These are phyloP conservation scores for Stephania japonica DNA, from an alignment of 164 flowering plant species.

Conservation along the genomic window DNA sequence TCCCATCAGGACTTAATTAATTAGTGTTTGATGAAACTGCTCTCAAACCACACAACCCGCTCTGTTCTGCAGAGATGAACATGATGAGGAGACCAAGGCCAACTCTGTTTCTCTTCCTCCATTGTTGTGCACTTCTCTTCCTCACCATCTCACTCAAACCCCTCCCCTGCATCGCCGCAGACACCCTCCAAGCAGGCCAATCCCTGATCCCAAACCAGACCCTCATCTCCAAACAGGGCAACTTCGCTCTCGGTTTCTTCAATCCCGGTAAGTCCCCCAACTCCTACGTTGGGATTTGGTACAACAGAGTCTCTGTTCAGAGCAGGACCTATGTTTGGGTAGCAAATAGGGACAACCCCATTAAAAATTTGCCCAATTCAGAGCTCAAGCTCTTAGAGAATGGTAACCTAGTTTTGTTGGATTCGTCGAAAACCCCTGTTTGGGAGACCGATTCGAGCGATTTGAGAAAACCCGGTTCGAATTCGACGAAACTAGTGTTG, in stretches of 20 bases:
- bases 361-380: conserved; percentile 9
- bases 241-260: conserved; percentile 24
- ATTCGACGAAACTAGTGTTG: conserved; percentile 20
- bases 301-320: conserved; percentile 8
- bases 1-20: no score
- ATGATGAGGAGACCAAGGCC: no score
- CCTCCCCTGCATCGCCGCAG: conserved; percentile 3
- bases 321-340: conserved; percentile 21
- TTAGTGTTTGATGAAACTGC: no score
- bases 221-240: conserved; percentile 10
- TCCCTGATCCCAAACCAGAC: conserved; percentile 21
- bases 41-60: no score
- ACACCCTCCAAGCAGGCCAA: conserved; percentile 17
- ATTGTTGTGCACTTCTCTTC: not conserved
- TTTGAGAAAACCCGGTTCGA: conserved; percentile 1
- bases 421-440: conserved; percentile 10
- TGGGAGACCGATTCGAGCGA: conserved; percentile 24
- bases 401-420: conserved; percentile 20
- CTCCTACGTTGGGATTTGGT: conserved; percentile 25
- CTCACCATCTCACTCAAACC: conserved; percentile 1
- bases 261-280: conserved; percentile 15
- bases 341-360: conserved; percentile 22
- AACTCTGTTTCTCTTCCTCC: not conserved
- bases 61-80: no score
- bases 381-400: conserved; percentile 17